These are phyloP conservation scores for Stereum hirsutum DNA, from an alignment of 1,284 basidiomycete species.

Conservation along the genomic window DNA sequence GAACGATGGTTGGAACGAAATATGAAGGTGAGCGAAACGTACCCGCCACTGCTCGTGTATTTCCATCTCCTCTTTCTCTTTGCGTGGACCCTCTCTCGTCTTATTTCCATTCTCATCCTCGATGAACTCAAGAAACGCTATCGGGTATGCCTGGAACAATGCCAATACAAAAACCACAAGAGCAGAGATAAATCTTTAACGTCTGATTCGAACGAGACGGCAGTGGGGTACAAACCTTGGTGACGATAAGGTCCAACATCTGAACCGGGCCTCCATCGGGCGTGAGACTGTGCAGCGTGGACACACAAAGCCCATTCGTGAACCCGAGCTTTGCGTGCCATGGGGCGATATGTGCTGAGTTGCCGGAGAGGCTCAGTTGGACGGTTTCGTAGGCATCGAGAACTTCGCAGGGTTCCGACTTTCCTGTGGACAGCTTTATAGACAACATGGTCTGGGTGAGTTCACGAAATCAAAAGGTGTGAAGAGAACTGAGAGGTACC, in stretches of 20 bases:
- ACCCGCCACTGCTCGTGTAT: constrained; percentile 68
- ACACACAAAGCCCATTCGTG: constrained; percentile 49
- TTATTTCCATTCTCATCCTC: constrained; percentile 45
- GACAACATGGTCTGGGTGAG: constrained; percentile 2
- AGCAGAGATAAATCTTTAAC: constrained; percentile 19
- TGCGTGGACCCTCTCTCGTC: constrained; percentile 49
- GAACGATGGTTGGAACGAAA: background rate
- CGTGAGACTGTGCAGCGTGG: constrained; percentile 74
- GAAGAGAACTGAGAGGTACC: constrained; percentile 33
- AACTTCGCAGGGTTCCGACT: constrained; percentile 75
- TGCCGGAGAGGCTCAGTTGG: constrained; percentile 67
- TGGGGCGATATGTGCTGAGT: constrained; percentile 75
- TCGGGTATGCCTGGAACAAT: constrained; percentile 39
- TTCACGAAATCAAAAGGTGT: background rate
- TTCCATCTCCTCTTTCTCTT: constrained; percentile 59
- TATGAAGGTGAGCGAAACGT: constrained; percentile 13
- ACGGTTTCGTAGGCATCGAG: constrained; percentile 72
- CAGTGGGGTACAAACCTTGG: no score
- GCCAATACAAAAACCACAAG: constrained; percentile 7
- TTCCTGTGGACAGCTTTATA: constrained; percentile 56
- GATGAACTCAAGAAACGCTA: constrained; percentile 56
- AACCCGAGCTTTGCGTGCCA: constrained; percentile 91
- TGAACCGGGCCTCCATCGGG: constrained; percentile 77
- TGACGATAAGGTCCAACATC: constrained; percentile 69
- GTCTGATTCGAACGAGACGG: no score